phyloP scores from a whole-genome alignment of 768 basidiomycete genomes.

The Pholiota conissans region DNA sequence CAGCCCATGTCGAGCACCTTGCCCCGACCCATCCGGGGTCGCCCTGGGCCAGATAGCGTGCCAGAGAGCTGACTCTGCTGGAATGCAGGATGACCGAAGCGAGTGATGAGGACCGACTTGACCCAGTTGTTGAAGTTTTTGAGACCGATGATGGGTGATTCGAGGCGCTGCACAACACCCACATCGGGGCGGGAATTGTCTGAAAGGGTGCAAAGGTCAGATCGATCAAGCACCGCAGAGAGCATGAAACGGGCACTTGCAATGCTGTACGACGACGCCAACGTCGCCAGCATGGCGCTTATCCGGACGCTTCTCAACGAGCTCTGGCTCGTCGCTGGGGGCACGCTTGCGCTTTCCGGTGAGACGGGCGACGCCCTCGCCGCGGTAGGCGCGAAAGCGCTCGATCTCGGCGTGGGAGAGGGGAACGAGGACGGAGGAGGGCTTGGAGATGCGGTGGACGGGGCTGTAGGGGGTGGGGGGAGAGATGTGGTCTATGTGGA shows the following conservation, averaged over 20 bases:
- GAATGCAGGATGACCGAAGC: conserved; percentile 78
- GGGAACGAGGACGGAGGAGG: conserved; percentile 62
- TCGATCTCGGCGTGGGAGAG: conserved; percentile 64
- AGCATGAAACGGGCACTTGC: conserved; percentile 42
- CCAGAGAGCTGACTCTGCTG: conserved; percentile 33
- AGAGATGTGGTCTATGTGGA: conserved; percentile 28
- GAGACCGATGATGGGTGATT: conserved; percentile 94
- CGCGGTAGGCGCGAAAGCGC: conserved; percentile 54
- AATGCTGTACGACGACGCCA: conserved; percentile 74
- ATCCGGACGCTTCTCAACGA: conserved; percentile 30
- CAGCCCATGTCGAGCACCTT: conserved; percentile 96
- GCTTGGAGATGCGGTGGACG: conserved; percentile 56
- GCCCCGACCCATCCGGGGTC: conserved; percentile 44
- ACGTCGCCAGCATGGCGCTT: conserved; percentile 70
- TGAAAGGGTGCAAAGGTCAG: conserved; percentile 27
- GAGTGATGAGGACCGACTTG: conserved; percentile 93
- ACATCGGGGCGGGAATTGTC: conserved; percentile 95
- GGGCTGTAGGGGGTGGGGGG: conserved; percentile 61
- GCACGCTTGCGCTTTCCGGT: conserved; percentile 52
- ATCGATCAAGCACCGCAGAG: conserved; percentile 1
- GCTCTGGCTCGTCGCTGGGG: conserved; percentile 35
- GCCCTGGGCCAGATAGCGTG: conserved; percentile 26
- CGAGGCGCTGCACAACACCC: conserved; percentile 77
- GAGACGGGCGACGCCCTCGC: conserved; percentile 54
- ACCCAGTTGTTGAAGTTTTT: conserved; percentile 99